Conservation (phyloP, 1,284 basidiomycete genomes). For the Neolentinus lepideus region DNA sequence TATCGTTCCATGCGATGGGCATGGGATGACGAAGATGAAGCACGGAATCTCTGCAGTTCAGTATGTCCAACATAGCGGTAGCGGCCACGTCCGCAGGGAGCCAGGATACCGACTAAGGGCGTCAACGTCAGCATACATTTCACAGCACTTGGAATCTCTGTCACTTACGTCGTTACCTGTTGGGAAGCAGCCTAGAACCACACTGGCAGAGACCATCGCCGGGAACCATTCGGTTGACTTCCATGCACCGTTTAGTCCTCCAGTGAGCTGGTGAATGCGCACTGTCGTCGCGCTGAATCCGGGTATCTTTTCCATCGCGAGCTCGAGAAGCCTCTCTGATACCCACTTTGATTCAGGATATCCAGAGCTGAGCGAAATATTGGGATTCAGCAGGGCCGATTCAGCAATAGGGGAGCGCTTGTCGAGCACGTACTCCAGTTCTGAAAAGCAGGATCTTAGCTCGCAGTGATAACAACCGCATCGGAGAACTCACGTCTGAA, state of each 20-base stretch:
- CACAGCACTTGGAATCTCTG: no score
- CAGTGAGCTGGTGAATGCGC: constrained; percentile 20
- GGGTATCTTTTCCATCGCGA: constrained; percentile 10
- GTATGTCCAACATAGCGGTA: background rate
- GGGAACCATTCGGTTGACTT: constrained; percentile 24
- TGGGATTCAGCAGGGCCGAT: constrained; percentile 10
- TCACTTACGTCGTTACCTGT: constrained; percentile 6
- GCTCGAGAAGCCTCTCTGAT: constrained; percentile 15
- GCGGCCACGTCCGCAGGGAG: background rate
- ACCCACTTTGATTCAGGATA: constrained; percentile 22
- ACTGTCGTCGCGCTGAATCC: constrained; percentile 12
- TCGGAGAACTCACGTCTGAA: constrained; percentile 14
- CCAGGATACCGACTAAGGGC: background rate
- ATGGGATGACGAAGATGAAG: background rate
- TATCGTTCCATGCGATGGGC: background rate
- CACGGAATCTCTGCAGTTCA: background rate
- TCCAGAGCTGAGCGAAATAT: constrained; percentile 14
- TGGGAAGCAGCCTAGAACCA: constrained; percentile 11
- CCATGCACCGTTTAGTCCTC: constrained; percentile 21
- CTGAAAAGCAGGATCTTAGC: background rate
- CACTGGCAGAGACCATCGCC: constrained; percentile 16
- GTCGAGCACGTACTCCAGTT: background rate
- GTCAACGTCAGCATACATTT: no score
- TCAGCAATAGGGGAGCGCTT: constrained; percentile 5
- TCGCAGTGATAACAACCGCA: background rate